A percentile compares a stretch with the other conserved stretches of the same genome.
Evolutionary conservation across 2,329 filamentous ascomycete genomes (phyloP).

Genomic region (Stagonosporopsis chrysanthemi): DNA sequence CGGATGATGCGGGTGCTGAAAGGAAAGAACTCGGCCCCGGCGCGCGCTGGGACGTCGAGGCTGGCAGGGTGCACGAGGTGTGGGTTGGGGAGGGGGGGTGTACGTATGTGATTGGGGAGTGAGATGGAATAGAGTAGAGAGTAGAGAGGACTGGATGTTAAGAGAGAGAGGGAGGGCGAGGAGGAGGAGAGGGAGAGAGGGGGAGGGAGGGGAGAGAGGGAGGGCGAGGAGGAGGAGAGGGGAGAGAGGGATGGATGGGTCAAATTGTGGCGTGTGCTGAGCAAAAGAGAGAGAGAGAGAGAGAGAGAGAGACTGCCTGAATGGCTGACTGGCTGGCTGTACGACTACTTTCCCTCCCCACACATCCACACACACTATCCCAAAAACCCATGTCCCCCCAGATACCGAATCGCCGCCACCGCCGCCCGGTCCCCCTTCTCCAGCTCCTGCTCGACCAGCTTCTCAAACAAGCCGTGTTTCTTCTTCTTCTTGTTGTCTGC

Average conservation of each 20-base stretch:
- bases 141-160: too few species aligned
- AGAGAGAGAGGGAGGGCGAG: too few species aligned
- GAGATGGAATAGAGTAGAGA: too few species aligned
- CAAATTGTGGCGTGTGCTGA: too few species aligned
- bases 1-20: slow-evolving; percentile 46
- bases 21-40: slow-evolving; percentile 69
- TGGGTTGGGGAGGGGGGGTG: slow-evolving; percentile 72
- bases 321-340: too few species aligned
- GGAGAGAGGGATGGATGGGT: too few species aligned
- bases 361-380: slow-evolving; percentile 21
- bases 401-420: slow-evolving; percentile 56
- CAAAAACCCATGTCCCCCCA: slow-evolving; percentile 54
- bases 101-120: slow-evolving; percentile 71
- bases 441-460: slow-evolving; percentile 55
- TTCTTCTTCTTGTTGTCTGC: slow-evolving; percentile 21
- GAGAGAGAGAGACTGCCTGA: too few species aligned
- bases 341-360: too few species aligned
- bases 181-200: too few species aligned
- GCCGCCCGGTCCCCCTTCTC: slow-evolving; percentile 52
- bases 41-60: slow-evolving; percentile 71
- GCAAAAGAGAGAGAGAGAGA: too few species aligned
- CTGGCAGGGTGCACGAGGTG: slow-evolving; percentile 70
- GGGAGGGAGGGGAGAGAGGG: too few species aligned
- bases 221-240: too few species aligned
- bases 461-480: slow-evolving; percentile 37